Percentiles rank a stretch among this genome's conserved stretches.
Evolutionary conservation across 2,329 filamentous ascomycete species (phyloP).

Genomic region (Colletotrichum abscissum): DNA sequence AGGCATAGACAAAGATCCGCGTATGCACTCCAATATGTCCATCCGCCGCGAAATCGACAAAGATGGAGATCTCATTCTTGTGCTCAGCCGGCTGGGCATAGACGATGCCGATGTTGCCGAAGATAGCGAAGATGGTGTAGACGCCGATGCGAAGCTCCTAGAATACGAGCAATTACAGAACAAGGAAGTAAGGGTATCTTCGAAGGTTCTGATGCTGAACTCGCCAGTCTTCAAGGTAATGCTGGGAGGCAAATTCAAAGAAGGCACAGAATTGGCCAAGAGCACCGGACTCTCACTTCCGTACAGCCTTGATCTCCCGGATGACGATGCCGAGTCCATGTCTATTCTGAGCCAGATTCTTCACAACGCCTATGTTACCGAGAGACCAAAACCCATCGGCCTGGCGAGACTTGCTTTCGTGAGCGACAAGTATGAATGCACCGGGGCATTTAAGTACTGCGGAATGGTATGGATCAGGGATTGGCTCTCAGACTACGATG

Average conservation of each 20-base stretch:
- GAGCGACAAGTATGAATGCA: conserved; percentile 42
- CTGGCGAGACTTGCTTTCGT: conserved; percentile 43
- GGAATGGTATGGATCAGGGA: conserved; percentile 35
- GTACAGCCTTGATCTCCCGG: conserved; percentile 37
- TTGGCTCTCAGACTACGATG: conserved; percentile 32
- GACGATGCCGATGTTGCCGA: conserved; percentile 22
- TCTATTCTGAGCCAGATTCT: conserved; percentile 45
- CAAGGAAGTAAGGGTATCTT: conserved; percentile 33
- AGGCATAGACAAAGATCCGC: not conserved
- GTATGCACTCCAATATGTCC: not conserved
- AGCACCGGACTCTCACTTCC: not conserved
- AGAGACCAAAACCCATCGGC: conserved; percentile 37
- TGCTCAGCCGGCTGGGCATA: not conserved
- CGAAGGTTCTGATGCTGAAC: conserved; percentile 38
- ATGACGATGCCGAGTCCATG: conserved; percentile 46
- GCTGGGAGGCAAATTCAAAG: conserved; percentile 38
- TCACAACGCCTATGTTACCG: conserved; percentile 43
- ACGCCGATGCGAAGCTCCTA: not conserved
- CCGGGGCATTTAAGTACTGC: conserved; percentile 32
- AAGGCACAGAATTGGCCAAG: conserved; percentile 34
- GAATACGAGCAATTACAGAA: not conserved
- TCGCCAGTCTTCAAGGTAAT: conserved; percentile 43
- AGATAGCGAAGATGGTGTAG: not conserved
- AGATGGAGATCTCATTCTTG: conserved; percentile 36
- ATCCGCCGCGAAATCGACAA: conserved; percentile 20